phyloP scores from a whole-genome alignment of 2,329 filamentous ascomycete species.

The Hypoxylon sp. region DNA sequence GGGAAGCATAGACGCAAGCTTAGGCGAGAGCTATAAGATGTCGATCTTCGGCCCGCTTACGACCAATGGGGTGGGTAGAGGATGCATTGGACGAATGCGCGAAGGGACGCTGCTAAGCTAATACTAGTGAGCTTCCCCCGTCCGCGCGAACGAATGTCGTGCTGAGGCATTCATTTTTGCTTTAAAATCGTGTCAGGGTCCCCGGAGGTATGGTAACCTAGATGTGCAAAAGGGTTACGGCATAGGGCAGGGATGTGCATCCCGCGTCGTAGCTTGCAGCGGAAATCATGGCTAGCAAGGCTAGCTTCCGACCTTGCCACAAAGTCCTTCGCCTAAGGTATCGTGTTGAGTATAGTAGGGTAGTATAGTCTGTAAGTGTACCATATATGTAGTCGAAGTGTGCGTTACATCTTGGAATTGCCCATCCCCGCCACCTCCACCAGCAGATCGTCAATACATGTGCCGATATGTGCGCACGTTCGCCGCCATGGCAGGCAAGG shows the following conservation, averaged over 20 bases:
- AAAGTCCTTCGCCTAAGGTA: slow-evolving; percentile 4
- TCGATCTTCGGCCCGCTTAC: background rate
- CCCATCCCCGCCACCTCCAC: slow-evolving; percentile 25
- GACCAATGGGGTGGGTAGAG: slow-evolving; percentile 16
- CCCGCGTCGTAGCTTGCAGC: slow-evolving; percentile 16
- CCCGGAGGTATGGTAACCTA: slow-evolving; percentile 25
- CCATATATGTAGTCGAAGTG: slow-evolving; percentile 6
- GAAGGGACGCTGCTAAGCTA: slow-evolving; percentile 2
- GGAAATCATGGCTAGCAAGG: slow-evolving; percentile 23
- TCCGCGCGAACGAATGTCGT: slow-evolving; percentile 5
- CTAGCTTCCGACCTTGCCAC: slow-evolving; percentile 23
- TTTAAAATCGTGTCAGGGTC: slow-evolving; percentile 34
- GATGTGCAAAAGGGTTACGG: slow-evolving; percentile 29
- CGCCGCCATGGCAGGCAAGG: background rate
- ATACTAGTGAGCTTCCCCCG: slow-evolving; percentile 15
- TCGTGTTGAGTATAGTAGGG: slow-evolving; percentile 1
- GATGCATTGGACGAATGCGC: slow-evolving; percentile 22
- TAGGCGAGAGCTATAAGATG: slow-evolving; percentile 15
- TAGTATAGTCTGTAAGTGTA: background rate
- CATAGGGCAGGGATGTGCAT: slow-evolving; percentile 39
- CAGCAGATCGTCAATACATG: slow-evolving; percentile 11
- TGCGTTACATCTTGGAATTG: slow-evolving; percentile 20
- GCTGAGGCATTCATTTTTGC: slow-evolving; percentile 26
- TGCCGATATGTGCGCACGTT: slow-evolving; percentile 7
- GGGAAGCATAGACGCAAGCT: slow-evolving; percentile 1